phyloP scores from a whole-genome alignment of 2,329 filamentous ascomycete genomes.

The Rutstroemia sp. region DNA sequence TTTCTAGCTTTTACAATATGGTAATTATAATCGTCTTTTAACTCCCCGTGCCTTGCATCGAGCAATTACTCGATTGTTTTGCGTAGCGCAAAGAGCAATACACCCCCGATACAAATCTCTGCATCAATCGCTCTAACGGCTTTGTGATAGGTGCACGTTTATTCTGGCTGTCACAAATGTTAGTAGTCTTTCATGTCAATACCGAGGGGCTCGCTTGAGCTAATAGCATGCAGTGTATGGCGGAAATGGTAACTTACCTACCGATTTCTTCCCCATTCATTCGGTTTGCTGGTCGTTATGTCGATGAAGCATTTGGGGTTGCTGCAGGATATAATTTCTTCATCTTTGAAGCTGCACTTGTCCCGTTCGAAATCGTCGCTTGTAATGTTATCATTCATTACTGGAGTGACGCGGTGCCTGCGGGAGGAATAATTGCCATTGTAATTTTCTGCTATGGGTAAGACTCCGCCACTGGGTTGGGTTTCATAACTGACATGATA shows the following conservation, averaged over 20 bases:
- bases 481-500: constrained; percentile 35
- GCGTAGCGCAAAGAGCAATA: no score
- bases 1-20: constrained; percentile 54
- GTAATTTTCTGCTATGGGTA: constrained; percentile 37
- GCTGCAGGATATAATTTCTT: constrained; percentile 71
- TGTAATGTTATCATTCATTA: constrained; percentile 37
- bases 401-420: constrained; percentile 41
- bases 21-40: constrained; percentile 23
- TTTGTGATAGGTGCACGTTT: constrained; percentile 44
- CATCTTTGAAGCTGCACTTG: constrained; percentile 54
- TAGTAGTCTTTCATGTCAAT: constrained; percentile 22
- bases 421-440: constrained; percentile 44
- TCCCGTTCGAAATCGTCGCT: constrained; percentile 34
- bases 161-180: constrained; percentile 50
- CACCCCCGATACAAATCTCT: no score
- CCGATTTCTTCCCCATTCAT: constrained; percentile 75
- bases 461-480: constrained; percentile 28
- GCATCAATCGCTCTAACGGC: constrained; percentile 30
- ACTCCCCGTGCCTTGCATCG: no score
- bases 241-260: constrained; percentile 71
- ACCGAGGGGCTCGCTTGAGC: constrained; percentile 57
- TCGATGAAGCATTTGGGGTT: constrained; percentile 69
- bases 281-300: constrained; percentile 66
- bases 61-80: no score
- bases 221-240: constrained; percentile 35